phyloP scores from a whole-genome alignment of 306 rosid genomes.

The Ormosia semicastrata region DNA sequence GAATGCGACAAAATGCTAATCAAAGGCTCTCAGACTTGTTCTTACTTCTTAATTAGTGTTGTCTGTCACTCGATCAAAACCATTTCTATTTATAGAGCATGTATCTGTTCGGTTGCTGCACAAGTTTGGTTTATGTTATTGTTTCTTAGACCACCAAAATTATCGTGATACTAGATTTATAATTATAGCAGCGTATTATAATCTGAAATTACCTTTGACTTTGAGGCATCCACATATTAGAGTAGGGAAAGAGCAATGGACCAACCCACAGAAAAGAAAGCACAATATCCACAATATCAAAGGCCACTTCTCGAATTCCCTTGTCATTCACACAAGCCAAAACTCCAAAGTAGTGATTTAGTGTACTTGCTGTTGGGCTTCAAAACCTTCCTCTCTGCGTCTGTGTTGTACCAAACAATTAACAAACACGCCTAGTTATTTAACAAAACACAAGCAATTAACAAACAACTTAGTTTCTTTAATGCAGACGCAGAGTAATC shows the following conservation, averaged over 20 bases:
- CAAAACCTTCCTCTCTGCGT: no score
- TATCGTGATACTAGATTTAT: neutral
- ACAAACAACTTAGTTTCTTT: no score
- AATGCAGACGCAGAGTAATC: no score
- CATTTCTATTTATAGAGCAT: neutral
- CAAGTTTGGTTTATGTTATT: neutral
- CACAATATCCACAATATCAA: neutral
- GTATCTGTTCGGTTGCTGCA: neutral
- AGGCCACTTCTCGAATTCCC: no score
- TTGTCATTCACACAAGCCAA: no score
- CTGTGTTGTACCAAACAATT: no score
- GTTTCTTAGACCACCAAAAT: neutral
- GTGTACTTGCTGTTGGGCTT: no score
- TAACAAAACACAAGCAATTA: no score
- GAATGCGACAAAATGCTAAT: slow-evolving; percentile 67
- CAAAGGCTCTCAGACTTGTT: slow-evolving; percentile 34
- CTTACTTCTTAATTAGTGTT: neutral
- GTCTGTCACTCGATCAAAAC: neutral
- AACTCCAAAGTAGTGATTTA: no score
- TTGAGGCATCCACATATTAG: neutral
- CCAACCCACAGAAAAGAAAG: neutral
- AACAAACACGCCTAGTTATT: no score
- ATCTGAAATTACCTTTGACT: neutral
- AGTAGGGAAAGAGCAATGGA: neutral
- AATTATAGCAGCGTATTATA: neutral